phyloP scores from a whole-genome alignment of 345 rosid species.

The Hirschfeldia incana region DNA sequence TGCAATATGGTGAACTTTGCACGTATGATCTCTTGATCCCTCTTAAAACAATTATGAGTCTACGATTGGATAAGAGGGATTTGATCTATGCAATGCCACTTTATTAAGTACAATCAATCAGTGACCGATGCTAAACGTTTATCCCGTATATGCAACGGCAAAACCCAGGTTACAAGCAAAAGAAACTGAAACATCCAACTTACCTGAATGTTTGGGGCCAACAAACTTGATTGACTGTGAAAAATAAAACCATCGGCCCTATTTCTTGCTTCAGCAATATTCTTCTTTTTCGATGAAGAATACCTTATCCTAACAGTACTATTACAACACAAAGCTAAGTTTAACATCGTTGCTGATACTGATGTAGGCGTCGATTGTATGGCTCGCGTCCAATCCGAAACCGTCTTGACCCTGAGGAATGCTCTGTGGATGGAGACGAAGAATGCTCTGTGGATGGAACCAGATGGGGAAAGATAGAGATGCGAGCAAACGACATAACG shows the following conservation, averaged over 20 bases:
- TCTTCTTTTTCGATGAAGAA: slow-evolving; percentile 92
- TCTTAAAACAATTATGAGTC: not conserved
- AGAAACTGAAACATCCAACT: not conserved
- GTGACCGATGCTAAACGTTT: not conserved
- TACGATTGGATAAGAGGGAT: not conserved
- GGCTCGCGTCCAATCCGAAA: too few species aligned
- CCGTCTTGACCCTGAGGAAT: too few species aligned
- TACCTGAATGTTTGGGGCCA: slow-evolving; percentile 99
- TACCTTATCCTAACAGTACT: too few species aligned
- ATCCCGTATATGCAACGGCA: slow-evolving; percentile 3
- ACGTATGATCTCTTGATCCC: not conserved
- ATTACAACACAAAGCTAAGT: too few species aligned
- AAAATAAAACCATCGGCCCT: slow-evolving; percentile 96
- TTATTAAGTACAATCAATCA: slow-evolving; percentile 16
- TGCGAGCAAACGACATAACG: too few species aligned
- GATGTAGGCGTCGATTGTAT: too few species aligned
- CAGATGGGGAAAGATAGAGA: too few species aligned
- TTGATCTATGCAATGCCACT: too few species aligned
- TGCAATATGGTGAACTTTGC: not conserved
- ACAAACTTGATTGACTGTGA: slow-evolving; percentile 96
- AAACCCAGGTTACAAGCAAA: slow-evolving; percentile 1
- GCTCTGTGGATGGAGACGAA: too few species aligned
- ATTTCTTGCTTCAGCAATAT: slow-evolving; percentile 92
- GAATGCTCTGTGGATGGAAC: too few species aligned
- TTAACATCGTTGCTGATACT: too few species aligned